Conservation (phyloP, 306 rosid species). For the Vicia villosa region DNA sequence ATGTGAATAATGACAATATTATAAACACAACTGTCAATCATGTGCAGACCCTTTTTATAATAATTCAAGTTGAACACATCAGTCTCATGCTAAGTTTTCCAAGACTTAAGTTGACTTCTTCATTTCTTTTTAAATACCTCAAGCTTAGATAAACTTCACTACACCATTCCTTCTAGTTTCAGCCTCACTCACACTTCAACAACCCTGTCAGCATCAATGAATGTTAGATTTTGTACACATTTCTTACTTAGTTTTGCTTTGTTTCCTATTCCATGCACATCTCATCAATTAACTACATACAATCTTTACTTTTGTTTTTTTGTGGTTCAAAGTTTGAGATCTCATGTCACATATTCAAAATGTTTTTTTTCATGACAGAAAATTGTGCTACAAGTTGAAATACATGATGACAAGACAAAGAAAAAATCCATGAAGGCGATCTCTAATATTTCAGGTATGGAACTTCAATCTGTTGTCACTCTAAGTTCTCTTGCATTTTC, state of each 20-base stretch:
- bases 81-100: not conserved
- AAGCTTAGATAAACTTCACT: not conserved
- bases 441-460: constrained; percentile 61
- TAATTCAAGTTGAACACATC: not conserved
- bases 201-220: constrained; percentile 28
- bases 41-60: not conserved
- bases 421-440: constrained; percentile 61
- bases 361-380: constrained; percentile 47
- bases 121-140: constrained; percentile 19
- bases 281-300: not conserved
- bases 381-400: constrained; percentile 52
- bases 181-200: not conserved
- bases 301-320: not conserved
- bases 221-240: not conserved
- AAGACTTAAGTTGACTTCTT: constrained; percentile 5
- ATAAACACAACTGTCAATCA: not conserved
- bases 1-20: not conserved
- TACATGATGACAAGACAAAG: constrained; percentile 49
- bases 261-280: not conserved
- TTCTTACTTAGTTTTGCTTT: not conserved
- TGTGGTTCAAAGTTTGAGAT: constrained; percentile 17
- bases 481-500: not conserved
- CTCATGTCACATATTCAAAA: not conserved
- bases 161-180: not conserved
- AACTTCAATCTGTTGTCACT: not conserved